Base-by-base conservation (phyloP, 495 filamentous ascomycete genomes). In the Chlorociboria aeruginascens region DNA sequence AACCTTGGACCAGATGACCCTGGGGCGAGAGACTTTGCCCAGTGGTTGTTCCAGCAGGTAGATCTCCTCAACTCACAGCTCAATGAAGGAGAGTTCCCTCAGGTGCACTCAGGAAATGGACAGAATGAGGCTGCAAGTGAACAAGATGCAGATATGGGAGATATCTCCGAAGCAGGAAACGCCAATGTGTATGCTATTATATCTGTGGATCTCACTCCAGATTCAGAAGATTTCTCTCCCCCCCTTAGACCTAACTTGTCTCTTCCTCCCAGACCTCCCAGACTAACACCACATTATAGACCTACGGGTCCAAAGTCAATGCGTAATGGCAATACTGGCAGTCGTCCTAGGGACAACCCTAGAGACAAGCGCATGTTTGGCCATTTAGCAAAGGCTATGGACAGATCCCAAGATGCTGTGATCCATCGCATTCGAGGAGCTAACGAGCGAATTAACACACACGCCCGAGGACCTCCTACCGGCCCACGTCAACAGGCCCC, bases 291-390 rank as follows among this genome's bases (percentile, higher is more conserved):
- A 31, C 14, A 25, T 12, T 20, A n/a, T 31, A 96, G 89, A 59
- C 92, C 92, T 13, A 97, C 90, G 8, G 92, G 89, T 36, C 92
- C 92, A 17, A 92, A 88, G 64, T 86, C 89, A 4, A 97, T 98
- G 93, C 82, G 92, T 50, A 85, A 84, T 61, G 74, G 73, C 29
- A 83, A 82, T 58, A 72, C 72, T 32, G 37, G 38, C 20, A 45
- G 20, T 41, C 57, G 57, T 31, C 17, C 42, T 44, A 44, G 42
- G 12, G 30, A 25, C 20, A 25, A 44, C 9, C 44, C 48, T 32
- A 74, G 79, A 35, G 78, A 83, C 45, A 85, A 83, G 56, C 78
- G 88, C 33, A 79, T 97, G 67, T 69, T 97, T 46, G 86, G 87
- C 44, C 87, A 97, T 51, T 75, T 97, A 56, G 82, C 86, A 60